Evolutionary conservation across 805 yeast species (phyloP).

Genomic region (Ogataea nakhonphanomensis): DNA sequence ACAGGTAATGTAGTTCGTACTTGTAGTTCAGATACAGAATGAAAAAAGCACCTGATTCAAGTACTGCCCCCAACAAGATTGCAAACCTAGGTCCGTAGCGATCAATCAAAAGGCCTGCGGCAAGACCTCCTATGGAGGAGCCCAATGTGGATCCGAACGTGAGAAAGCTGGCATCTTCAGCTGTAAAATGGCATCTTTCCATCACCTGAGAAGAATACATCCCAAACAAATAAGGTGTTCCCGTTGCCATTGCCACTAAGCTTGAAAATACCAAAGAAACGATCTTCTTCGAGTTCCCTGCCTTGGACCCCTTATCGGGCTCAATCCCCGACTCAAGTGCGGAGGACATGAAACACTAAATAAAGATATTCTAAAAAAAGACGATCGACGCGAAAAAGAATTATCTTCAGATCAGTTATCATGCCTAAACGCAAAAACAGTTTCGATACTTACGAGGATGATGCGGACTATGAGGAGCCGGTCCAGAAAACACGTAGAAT

Average conservation of each 20-base stretch:
- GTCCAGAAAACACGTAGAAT: neutral
- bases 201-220: conserved; percentile 74
- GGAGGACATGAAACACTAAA: conserved; percentile 8
- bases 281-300: conserved; percentile 1
- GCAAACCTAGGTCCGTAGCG: conserved; percentile 53
- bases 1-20: conserved; percentile 37
- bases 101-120: conserved; percentile 70
- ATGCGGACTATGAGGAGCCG: conserved; percentile 12
- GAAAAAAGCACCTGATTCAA: conserved; percentile 53
- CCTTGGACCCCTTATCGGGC: neutral
- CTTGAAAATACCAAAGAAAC: conserved; percentile 14
- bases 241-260: conserved; percentile 48
- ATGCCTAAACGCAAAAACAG: conserved; percentile 8
- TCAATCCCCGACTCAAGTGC: neutral
- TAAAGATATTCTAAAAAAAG: neutral
- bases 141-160: conserved; percentile 64
- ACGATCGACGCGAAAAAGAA: conserved; percentile 4
- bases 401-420: neutral
- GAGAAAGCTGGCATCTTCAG: conserved; percentile 59
- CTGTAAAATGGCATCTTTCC: conserved; percentile 50
- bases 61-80: conserved; percentile 50
- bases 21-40: conserved; percentile 47
- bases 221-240: conserved; percentile 73
- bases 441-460: conserved; percentile 8
- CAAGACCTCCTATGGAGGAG: conserved; percentile 63